These are phyloP conservation scores for Sporothrix pallida DNA, from an alignment of 2,329 filamentous ascomycete genomes.

Conservation along the genomic window DNA sequence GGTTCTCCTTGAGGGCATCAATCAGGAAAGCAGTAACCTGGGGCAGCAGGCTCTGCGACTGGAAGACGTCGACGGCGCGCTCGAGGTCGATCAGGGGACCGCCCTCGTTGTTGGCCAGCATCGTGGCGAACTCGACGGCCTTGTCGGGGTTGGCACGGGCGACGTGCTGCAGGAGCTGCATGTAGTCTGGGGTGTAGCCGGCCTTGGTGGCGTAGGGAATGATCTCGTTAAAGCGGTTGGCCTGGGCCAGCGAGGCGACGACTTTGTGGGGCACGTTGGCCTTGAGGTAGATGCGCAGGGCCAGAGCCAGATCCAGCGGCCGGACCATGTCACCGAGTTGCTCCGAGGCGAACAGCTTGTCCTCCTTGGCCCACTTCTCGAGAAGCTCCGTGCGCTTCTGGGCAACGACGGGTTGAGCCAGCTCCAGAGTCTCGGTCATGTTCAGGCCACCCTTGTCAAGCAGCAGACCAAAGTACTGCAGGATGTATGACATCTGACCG, in stretches of 20 bases:
- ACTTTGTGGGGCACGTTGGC: slow-evolving; percentile 93
- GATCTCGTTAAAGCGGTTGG: slow-evolving; percentile 96
- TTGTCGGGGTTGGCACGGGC: slow-evolving; percentile 91
- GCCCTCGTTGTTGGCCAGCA: slow-evolving; percentile 85
- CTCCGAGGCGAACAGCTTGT: slow-evolving; percentile 95
- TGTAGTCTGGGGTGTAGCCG: slow-evolving; percentile 95
- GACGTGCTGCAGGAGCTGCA: slow-evolving; percentile 88
- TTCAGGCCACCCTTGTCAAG: slow-evolving; percentile 95
- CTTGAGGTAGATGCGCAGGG: slow-evolving; percentile 86
- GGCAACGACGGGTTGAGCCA: slow-evolving; percentile 87
- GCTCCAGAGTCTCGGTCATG: slow-evolving; percentile 89
- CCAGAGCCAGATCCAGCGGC: slow-evolving; percentile 84
- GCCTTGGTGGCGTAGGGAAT: slow-evolving; percentile 84
- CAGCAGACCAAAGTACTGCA: slow-evolving; percentile 97
- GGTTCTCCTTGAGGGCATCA: slow-evolving; percentile 93
- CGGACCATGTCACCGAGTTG: slow-evolving; percentile 94
- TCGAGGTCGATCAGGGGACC: slow-evolving; percentile 90
- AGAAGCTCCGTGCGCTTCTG: slow-evolving; percentile 95
- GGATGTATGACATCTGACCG: slow-evolving; percentile 88
- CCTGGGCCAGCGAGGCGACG: slow-evolving; percentile 91
- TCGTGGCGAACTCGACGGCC: slow-evolving; percentile 91
- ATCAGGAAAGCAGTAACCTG: slow-evolving; percentile 97
- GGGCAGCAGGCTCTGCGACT: slow-evolving; percentile 96
- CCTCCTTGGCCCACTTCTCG: slow-evolving; percentile 97
- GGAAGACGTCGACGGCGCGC: slow-evolving; percentile 96